Evolutionary conservation across 2,329 filamentous ascomycete species (phyloP).

Genomic region (Monilinia polystroma): DNA sequence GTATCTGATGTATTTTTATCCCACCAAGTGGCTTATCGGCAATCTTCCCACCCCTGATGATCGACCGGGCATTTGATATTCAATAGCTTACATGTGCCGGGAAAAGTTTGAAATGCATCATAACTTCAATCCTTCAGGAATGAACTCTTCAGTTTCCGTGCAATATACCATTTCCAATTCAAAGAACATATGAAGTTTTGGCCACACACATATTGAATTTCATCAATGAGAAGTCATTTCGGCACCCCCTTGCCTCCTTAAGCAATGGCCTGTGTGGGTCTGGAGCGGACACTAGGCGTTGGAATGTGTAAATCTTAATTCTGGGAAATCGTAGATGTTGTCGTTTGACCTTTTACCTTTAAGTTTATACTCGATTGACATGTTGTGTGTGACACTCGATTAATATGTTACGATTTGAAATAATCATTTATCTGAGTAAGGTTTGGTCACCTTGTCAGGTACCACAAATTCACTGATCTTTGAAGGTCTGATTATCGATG

Average conservation of each 20-base stretch:
- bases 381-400: background rate
- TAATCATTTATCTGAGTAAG: background rate
- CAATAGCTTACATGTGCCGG: slow-evolving; percentile 12
- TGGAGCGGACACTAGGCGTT: background rate
- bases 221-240: slow-evolving; percentile 4
- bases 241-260: slow-evolving; percentile 1
- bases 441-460: background rate
- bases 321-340: background rate
- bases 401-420: background rate
- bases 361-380: background rate
- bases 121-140: background rate
- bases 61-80: slow-evolving; percentile 11
- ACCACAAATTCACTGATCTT: background rate
- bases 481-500: background rate
- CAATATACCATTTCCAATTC: background rate
- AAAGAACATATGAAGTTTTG: background rate
- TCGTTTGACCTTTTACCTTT: slow-evolving; percentile 12
- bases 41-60: slow-evolving; percentile 17
- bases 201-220: slow-evolving; percentile 5
- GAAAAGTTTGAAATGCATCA: slow-evolving; percentile 13
- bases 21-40: slow-evolving; percentile 18
- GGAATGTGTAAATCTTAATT: slow-evolving; percentile 4
- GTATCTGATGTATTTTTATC: background rate
- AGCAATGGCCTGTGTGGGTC: background rate
- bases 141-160: background rate